Evolutionary conservation across 2,329 filamentous ascomycete species (phyloP), one percentile per base, ranked within the genome.

Genomic region (Colletotrichum echinochloae): DNA sequence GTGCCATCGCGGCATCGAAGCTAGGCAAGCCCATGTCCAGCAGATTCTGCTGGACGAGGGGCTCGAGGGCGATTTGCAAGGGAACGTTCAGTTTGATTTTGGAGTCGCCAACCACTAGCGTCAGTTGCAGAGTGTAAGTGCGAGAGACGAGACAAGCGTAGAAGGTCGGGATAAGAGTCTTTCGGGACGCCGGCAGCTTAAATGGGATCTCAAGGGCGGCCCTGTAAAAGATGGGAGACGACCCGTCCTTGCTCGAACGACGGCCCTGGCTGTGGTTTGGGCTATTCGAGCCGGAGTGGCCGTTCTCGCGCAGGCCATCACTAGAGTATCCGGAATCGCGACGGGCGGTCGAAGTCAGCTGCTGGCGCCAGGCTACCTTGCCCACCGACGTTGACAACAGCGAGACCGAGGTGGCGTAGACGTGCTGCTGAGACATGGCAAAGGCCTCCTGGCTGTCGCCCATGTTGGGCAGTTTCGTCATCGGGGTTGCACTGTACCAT

Each of bases 121-220:
- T 78, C 51, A 86, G 74, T 73, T 84, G 83, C 37, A 89, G 75
- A 5, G 84, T 82, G 77, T 90, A 90, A n/a, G 84, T 83, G 33
- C 88, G 84, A 9, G 86, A 86, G 46, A 83, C 80, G 76, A 89
- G 84, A 79, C 88, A 90, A 11, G 85, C 86, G 79, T 89, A 86
- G 75, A 89, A 90, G 6, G 86, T 86, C 0, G 88, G 88, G 28
- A 89, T 72, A 73, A 89, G 87, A 11, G 83, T 80, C 76, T 84
- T 87, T 75, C 82, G 84, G 35, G 78, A 76, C 11, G 79, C 77
- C 5, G 87, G 85, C 39, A 89, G 76, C 20, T 78, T 76, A 68
- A 90, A 79, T 1, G 87, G 86, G 1, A 90, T 76, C 51, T 82
- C 78, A 12, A 89, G 72, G 5, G 77, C 77, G 0, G 86, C 77